Base-by-base conservation (phyloP, 176 grass and related monocot species). In the Avena atlantica region DNA sequence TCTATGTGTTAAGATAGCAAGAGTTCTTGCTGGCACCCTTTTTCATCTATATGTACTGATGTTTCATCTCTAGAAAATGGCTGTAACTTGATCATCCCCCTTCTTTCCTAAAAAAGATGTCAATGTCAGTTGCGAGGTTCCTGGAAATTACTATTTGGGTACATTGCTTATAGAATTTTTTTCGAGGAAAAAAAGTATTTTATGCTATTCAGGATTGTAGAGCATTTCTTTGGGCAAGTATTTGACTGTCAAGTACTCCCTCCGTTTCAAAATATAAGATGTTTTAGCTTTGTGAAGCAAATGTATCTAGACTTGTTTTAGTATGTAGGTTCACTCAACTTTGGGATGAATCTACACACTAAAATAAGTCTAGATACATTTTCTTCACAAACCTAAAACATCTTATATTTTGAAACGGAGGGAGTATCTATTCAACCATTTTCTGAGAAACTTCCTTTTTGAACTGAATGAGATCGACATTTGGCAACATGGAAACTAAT, bases 401-500 rank as follows among this genome's bases (percentile, higher is more conserved):
- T 25, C 0, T 25, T 25, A 25, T 25, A 25, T 25, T 25, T 25
- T 25, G 25, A 25, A 25, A 25, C 25, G 25, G 25, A 25, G 25
- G 25, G 25, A 25, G 25, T 24, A 6, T 78, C 12, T 62, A 56
- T 78, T 53, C 12, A 19, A 37, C 37, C 20, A 12, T 72, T 82
- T 9, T 82, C 29, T 0, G 19, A 40, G 37, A 14, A 58, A 42
- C 50, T 57, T 71, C 2, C 45, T 44, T 71, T 24, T 24, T 57
- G 4, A 44, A 57, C 3, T 7, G 8, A 42, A 36, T 40, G 51
- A 83, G 21, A 27, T 42, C 16, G 12, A n/a, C 49, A 52, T 82
- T 23, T 20, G 36, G 16, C n/a, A 51, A 75, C 42, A 76, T 89
- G 17, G 53, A 17, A 82, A 76, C 51, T 55, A 74, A 86, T 79